phyloP scores from a whole-genome alignment of 176 grass and related monocot genomes.

The Oryza glaberrima region DNA sequence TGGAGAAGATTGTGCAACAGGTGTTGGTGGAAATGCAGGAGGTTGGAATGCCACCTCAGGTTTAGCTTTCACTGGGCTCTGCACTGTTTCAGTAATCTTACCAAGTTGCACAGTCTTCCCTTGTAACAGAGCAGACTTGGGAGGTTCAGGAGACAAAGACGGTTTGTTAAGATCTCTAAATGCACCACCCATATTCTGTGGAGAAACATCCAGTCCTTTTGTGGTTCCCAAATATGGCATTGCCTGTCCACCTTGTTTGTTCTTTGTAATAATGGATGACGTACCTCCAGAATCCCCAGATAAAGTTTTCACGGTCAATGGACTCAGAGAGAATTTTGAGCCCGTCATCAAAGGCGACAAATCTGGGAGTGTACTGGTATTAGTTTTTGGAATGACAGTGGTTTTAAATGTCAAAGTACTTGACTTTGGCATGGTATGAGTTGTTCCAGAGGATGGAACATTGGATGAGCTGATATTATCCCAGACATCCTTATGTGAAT shows the following conservation, averaged over 20 bases:
- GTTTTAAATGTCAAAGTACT: slow-evolving; percentile 57
- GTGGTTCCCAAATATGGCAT: slow-evolving; percentile 41
- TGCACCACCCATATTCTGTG: slow-evolving; percentile 43
- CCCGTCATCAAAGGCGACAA: slow-evolving; percentile 24
- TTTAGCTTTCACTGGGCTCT: slow-evolving; percentile 43
- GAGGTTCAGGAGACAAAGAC: slow-evolving; percentile 47
- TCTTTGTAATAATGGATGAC: slow-evolving; percentile 47
- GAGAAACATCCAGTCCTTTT: slow-evolving; percentile 29
- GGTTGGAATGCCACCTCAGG: slow-evolving; percentile 35
- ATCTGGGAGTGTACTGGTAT: slow-evolving; percentile 40
- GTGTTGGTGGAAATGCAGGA: slow-evolving; percentile 22
- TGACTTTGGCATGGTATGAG: slow-evolving; percentile 40
- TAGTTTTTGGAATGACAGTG: slow-evolving; percentile 48
- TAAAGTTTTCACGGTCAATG: slow-evolving; percentile 40
- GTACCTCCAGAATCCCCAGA: slow-evolving; percentile 37
- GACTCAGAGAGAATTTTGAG: slow-evolving; percentile 35
- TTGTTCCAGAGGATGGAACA: slow-evolving; percentile 46
- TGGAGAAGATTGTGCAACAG: slow-evolving; percentile 30
- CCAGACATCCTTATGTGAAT: slow-evolving; percentile 42
- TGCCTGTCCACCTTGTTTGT: slow-evolving; percentile 35
- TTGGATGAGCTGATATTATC: slow-evolving; percentile 48
- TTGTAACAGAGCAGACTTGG: slow-evolving; percentile 33
- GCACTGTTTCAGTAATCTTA: slow-evolving; percentile 20
- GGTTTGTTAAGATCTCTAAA: slow-evolving; percentile 45
- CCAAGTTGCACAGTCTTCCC: slow-evolving; percentile 41